Evolutionary conservation across 768 basidiomycete genomes (phyloP).

Genomic region (Termitomyces sp.): DNA sequence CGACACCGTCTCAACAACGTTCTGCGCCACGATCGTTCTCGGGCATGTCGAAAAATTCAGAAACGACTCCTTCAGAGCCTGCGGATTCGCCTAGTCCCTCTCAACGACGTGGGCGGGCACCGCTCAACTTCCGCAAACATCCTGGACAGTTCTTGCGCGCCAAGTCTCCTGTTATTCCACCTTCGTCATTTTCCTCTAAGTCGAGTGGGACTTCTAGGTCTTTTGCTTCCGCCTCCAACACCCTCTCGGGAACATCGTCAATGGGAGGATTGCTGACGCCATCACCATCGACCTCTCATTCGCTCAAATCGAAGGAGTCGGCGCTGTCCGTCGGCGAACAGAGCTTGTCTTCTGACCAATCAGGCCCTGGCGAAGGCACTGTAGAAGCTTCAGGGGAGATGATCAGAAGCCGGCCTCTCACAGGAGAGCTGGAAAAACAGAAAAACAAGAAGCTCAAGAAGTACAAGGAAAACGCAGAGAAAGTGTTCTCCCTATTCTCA

Average conservation of each 20-base stretch:
- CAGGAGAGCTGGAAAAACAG: conserved; percentile 51
- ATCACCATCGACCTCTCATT: conserved; percentile 64
- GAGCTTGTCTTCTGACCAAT: conserved; percentile 71
- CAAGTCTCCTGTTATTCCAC: conserved; percentile 52
- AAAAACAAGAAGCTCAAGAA: conserved; percentile 79
- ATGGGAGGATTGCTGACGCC: conserved; percentile 56
- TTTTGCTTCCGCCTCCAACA: conserved; percentile 42
- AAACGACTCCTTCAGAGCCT: conserved; percentile 32
- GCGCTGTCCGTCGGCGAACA: conserved; percentile 68
- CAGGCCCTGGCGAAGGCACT: conserved; percentile 45
- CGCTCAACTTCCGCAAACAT: conserved; percentile 68
- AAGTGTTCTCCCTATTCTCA: conserved; percentile 78
- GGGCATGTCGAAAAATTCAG: conserved; percentile 54
- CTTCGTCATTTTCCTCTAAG: conserved; percentile 38
- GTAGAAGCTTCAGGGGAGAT: conserved; percentile 14
- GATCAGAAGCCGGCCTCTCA: conserved; percentile 19
- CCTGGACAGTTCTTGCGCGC: conserved; percentile 71
- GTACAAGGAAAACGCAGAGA: conserved; percentile 86
- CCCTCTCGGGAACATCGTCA: conserved; percentile 37
- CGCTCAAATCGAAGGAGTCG: conserved; percentile 79
- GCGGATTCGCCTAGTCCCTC: conserved; percentile 44
- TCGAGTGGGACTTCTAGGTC: conserved; percentile 34
- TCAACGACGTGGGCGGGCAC: conserved; percentile 63
- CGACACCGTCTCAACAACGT: conserved; percentile 51
- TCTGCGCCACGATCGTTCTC: conserved; percentile 47